A percentile compares a stretch with the other conserved stretches of the same genome.
Conservation (phyloP, 2,329 filamentous ascomycete species). For the Aspergillus piperis region DNA sequence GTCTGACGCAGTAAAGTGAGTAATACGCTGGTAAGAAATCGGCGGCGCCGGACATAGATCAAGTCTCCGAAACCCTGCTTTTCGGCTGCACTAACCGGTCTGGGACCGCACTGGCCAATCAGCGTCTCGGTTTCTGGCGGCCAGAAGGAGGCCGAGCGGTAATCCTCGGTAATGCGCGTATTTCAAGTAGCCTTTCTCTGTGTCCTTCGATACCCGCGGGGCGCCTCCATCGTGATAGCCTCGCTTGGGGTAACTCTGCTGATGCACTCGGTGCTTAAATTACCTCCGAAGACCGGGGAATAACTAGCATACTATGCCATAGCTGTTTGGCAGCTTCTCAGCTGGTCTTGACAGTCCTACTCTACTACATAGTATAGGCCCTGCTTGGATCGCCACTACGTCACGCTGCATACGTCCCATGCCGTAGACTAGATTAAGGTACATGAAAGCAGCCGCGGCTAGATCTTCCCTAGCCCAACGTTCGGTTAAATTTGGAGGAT, state of each 20-base stretch:
- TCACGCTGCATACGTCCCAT: conserved; percentile 7
- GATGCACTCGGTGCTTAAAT: conserved; percentile 3
- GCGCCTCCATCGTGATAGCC: background rate
- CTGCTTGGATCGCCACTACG: conserved; percentile 2
- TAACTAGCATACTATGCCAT: background rate
- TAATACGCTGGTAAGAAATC: conserved; percentile 6
- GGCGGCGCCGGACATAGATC: conserved; percentile 34
- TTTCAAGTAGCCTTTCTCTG: background rate
- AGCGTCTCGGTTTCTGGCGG: conserved; percentile 30
- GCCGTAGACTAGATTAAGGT: background rate
- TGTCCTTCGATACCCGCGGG: background rate
- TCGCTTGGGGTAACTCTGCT: background rate
- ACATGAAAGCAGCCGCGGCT: background rate
- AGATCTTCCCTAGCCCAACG: too few species aligned
- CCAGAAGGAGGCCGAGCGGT: conserved; percentile 17
- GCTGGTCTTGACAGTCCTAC: background rate
- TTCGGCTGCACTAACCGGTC: conserved; percentile 22
- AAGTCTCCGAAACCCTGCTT: conserved; percentile 32
- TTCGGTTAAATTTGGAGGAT: background rate
- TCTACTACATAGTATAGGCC: background rate
- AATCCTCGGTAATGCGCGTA: conserved; percentile 21
- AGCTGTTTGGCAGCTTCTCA: background rate
- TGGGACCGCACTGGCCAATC: conserved; percentile 30
- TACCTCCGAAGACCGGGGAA: background rate
- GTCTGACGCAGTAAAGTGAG: background rate